Conservation (phyloP, 1,284 basidiomycete genomes). For the Cryptococcus jaspeensis region DNA sequence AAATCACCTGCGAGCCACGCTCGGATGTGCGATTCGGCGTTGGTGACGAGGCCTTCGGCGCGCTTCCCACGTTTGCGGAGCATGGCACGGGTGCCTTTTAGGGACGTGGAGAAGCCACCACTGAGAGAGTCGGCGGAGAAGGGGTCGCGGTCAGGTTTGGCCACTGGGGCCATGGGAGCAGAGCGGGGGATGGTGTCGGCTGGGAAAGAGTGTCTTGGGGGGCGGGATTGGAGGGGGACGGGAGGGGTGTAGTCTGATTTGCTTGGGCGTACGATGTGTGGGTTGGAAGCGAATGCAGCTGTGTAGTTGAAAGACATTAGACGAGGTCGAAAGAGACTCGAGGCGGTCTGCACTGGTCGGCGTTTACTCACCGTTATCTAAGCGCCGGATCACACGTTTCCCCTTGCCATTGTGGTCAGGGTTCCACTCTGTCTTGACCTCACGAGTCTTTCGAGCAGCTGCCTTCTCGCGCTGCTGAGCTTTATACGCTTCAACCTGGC, state of each 20-base stretch:
- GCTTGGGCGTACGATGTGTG: constrained; percentile 39
- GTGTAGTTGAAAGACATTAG: not conserved
- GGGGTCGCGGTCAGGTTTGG: constrained; percentile 20
- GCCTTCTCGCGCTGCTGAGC: constrained; percentile 47
- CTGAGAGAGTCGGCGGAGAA: constrained; percentile 25
- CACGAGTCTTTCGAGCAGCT: constrained; percentile 31
- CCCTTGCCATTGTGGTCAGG: constrained; percentile 26
- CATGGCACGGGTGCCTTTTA: constrained; percentile 46
- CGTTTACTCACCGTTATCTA: constrained; percentile 43
- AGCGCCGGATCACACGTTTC: constrained; percentile 43
- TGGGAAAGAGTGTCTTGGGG: constrained; percentile 34
- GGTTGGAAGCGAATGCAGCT: constrained; percentile 46
- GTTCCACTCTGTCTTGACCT: constrained; percentile 4
- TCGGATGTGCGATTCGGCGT: constrained; percentile 37
- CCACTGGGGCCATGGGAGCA: constrained; percentile 19
- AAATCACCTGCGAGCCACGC: constrained; percentile 40
- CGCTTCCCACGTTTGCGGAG: constrained; percentile 40
- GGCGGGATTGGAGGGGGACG: constrained; percentile 40
- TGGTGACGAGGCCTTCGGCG: constrained; percentile 39
- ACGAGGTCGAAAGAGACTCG: not conserved
- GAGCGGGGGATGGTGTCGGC: constrained; percentile 27
- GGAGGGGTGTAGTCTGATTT: constrained; percentile 39
- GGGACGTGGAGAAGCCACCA: constrained; percentile 43
- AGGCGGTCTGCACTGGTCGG: not conserved
- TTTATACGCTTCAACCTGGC: constrained; percentile 44